Conservation (phyloP, 1,284 basidiomycete species). For the Ceratobasidium sp. region DNA sequence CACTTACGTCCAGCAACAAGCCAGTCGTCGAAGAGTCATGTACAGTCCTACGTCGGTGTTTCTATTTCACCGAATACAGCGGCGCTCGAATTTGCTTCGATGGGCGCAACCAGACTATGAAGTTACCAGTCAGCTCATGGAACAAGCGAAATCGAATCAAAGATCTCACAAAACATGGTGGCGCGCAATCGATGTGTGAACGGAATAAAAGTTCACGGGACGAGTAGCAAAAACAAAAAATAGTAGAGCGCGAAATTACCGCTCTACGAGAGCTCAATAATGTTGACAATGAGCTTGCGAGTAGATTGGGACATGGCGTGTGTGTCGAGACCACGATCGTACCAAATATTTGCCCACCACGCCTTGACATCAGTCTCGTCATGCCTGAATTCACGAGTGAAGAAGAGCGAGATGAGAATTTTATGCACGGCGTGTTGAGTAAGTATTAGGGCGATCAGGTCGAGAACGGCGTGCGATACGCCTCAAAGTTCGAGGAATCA, state of each 20-base stretch:
- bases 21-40: no score
- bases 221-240: conserved; percentile 79
- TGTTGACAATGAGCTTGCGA: conserved; percentile 95
- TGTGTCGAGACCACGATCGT: conserved; percentile 87
- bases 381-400: conserved; percentile 96
- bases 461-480: conserved; percentile 89
- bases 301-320: conserved; percentile 94
- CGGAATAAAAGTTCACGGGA: conserved; percentile 85
- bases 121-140: no score
- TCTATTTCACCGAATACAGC: conserved; percentile 90
- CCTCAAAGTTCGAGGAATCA: conserved; percentile 98
- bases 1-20: conserved; percentile 82
- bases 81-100: conserved; percentile 94
- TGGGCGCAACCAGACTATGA: conserved; percentile 82
- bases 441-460: conserved; percentile 86
- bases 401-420: conserved; percentile 89
- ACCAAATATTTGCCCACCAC: conserved; percentile 98
- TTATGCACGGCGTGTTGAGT: conserved; percentile 94
- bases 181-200: conserved; percentile 90
- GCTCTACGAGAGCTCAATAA: conserved; percentile 94
- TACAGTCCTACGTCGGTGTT: conserved; percentile 84
- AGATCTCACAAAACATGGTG: conserved; percentile 87
- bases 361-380: conserved; percentile 97
- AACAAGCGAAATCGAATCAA: no score
- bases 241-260: conserved; percentile 83